Conservation (phyloP, 768 basidiomycete species). For the Chlorophyllum brunneum region DNA sequence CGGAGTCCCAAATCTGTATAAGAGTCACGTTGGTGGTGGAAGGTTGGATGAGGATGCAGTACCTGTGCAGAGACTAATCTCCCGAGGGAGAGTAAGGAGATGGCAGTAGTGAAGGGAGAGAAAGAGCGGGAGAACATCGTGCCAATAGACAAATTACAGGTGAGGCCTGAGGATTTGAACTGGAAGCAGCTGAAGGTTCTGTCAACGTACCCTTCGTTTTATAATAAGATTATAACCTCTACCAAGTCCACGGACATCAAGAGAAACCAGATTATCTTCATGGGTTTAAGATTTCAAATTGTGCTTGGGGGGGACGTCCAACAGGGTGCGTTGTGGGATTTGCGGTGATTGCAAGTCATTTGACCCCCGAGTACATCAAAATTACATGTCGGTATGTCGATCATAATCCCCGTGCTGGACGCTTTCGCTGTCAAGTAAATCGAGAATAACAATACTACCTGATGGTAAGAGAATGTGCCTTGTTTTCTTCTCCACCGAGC, state of each 20-base stretch:
- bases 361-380: not conserved
- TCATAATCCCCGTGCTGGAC: not conserved
- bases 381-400: not conserved
- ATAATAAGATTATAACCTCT: too few species aligned
- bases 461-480: too few species aligned
- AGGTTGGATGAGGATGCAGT: not conserved
- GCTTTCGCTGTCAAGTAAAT: not conserved
- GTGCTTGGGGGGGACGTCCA: too few species aligned
- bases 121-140: not conserved
- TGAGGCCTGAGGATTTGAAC: too few species aligned
- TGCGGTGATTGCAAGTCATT: not conserved
- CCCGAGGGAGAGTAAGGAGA: not conserved
- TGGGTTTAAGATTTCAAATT: too few species aligned
- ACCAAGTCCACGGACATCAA: too few species aligned
- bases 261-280: too few species aligned
- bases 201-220: too few species aligned
- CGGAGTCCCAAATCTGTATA: not conserved
- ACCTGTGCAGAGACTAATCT: not conserved
- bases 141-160: too few species aligned
- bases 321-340: too few species aligned
- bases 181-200: too few species aligned
- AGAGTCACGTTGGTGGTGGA: not conserved
- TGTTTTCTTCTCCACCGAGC: too few species aligned
- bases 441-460: not conserved
- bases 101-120: not conserved